These are phyloP conservation scores for Fabrea salina DNA, from an alignment of 169 alveolate species.

Conservation along the genomic window DNA sequence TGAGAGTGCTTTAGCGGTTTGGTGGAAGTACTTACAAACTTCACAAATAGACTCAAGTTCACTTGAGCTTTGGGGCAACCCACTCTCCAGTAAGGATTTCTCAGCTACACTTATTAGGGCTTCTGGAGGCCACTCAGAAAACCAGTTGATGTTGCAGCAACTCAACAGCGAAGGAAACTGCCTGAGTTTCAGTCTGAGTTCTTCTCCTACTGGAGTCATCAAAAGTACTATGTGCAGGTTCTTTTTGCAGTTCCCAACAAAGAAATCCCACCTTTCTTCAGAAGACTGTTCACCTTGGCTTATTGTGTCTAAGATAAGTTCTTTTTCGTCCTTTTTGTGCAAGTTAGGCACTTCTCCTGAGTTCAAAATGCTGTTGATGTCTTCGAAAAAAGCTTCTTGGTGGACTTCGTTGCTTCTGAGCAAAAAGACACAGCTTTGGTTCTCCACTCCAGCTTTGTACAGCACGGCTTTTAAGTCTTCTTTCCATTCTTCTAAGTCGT, in stretches of 20 bases:
- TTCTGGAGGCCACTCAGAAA: constrained; percentile 84
- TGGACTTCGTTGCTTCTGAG: constrained; percentile 69
- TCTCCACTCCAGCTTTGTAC: constrained; percentile 51
- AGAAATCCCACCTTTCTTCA: constrained; percentile 65
- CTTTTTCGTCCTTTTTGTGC: neutral
- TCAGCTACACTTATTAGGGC: constrained; percentile 83
- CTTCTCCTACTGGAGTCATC: constrained; percentile 78
- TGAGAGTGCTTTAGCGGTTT: constrained; percentile 42
- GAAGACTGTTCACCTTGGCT: no score
- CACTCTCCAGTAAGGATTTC: constrained; percentile 62
- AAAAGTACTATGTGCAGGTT: constrained; percentile 68
- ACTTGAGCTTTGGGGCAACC: constrained; percentile 42
- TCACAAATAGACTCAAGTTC: constrained; percentile 65
- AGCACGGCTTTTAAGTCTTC: constrained; percentile 56
- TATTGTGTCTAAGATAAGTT: neutral
- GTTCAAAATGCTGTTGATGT: constrained; percentile 72
- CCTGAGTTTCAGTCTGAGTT: constrained; percentile 66
- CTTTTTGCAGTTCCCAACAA: constrained; percentile 61
- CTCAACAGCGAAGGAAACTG: constrained; percentile 78
- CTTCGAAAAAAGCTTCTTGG: constrained; percentile 73
- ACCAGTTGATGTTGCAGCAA: constrained; percentile 86
- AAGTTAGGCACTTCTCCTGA: constrained; percentile 80
- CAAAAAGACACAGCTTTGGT: constrained; percentile 38
- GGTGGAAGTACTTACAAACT: constrained; percentile 66
- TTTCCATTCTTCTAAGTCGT: constrained; percentile 47